Evolutionary conservation across 2,329 filamentous ascomycete genomes (phyloP), one percentile per base, ranked within the genome.

Genomic region (Anisogramma anomala): DNA sequence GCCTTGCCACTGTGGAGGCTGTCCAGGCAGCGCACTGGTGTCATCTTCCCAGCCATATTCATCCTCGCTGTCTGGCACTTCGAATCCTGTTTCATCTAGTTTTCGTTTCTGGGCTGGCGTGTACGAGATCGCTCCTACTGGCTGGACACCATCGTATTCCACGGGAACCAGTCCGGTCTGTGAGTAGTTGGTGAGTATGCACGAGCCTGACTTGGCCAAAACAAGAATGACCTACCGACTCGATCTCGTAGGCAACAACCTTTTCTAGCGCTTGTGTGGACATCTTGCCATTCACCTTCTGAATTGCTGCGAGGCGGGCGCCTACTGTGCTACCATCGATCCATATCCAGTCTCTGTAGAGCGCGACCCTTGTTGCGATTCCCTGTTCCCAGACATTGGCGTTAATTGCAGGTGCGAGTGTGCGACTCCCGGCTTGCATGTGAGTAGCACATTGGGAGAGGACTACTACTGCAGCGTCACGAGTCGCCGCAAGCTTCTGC

Each of bases 391-490:
- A 95, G 31, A 82, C 75, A 15, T 69, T 69, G 11, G 82, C 79
- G 42, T 81, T 81, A 48, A 95, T 69, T 30, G 84, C 77, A 13
- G 87, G 82, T 39, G 80, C 72, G 36, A 96, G 65, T 9, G 80
- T 73, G 11, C 69, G 73, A 49, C 65, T 69, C 48, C 72, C 79
- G 3, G 68, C 67, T 47, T 82, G 78, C 62, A 93, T 80, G 50
- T 79, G 82, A n/a, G 85, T 93, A 31, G 80, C 82, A 45, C 82
- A 85, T 56, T 93, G 87, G 27, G 79, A 86, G 36, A 87, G 69
- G 15, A 91, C 58, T 3, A 94, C 66, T 31, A 94, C 68, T 18
- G 85, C 82, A 39, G 88, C 68, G 52, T 84, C 73, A 48, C 76
- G 73, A 22, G 80, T 73, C 9, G 81, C 77, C 4, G 88, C 85